Evolutionary conservation across 306 rosid genomes (phyloP).

Genomic region (Quercus ilex): DNA sequence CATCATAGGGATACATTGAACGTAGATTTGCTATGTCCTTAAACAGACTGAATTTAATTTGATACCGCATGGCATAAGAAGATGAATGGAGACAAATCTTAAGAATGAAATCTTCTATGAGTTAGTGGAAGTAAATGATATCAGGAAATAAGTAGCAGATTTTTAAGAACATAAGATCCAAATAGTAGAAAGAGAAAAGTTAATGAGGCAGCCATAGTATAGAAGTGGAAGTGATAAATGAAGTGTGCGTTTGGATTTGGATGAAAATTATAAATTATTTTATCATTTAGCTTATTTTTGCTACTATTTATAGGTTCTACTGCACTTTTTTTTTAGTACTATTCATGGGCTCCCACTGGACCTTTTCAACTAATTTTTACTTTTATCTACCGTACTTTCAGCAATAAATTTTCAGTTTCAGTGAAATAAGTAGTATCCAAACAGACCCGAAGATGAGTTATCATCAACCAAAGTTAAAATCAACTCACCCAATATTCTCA

Average conservation of each 20-base stretch:
- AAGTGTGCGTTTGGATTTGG: neutral
- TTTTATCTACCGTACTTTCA: no score
- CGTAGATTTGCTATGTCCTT: neutral
- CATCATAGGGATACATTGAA: neutral
- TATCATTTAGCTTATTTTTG: no score
- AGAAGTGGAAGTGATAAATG: neutral
- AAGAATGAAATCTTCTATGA: neutral
- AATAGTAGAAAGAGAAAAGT: neutral
- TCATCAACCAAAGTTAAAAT: neutral
- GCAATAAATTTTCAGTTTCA: no score
- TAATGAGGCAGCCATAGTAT: neutral
- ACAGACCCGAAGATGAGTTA: neutral
- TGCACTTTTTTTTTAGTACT: no score
- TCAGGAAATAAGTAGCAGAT: neutral
- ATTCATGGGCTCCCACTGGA: no score
- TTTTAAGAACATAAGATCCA: neutral
- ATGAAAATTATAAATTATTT: no score
- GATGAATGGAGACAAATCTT: no score
- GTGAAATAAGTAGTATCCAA: no score
- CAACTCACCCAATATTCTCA: constrained; percentile 83
- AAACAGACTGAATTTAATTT: neutral
- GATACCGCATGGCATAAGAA: neutral
- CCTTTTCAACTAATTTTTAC: no score
- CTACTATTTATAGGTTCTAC: no score
- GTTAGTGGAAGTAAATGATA: neutral